Evolutionary conservation across 2,329 filamentous ascomycete species (phyloP), one percentile per base, ranked within the genome.

Genomic region (Pseudopyricularia javanii): DNA sequence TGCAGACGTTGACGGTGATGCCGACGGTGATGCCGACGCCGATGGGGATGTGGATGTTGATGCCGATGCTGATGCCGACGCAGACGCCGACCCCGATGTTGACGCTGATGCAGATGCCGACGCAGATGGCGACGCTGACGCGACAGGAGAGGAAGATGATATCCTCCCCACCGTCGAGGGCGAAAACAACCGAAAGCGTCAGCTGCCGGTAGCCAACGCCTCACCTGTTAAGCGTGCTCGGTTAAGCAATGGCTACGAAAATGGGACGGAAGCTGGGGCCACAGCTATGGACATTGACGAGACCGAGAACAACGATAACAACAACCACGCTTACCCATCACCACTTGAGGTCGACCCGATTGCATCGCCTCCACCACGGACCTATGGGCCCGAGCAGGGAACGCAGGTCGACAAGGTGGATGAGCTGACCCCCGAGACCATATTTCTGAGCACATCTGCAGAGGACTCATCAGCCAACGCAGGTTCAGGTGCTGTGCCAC

Each of bases 401-500:
- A 83, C 80, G 9, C 81, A 84, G 63, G 71, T 82, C 50, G 80
- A 83, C 53, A 83, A 83, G 62, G 78, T 82, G 53, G 71, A 77
- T 59, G 80, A 84, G 60, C 72, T 85, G 53, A 71, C 74, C 48
- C 68, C 74, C 28, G 73, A 77, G 57, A 83, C 80, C n/a, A 77
- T 74, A 30, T 84, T 81, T 63, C 72, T 85, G 55, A 76, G 75
- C 57, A 71, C 83, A 58, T 67, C 69, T 50, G 57, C 63, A 58
- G 71, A 75, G 59, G 69, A 74, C 52, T 59, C 62, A 47, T 43
- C 37, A 11, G 22, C 37, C 17, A 33, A 33, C 47, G 22, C 49
- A 7, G 49, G 33, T 15, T 17, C 34, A 28, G 34, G 33, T 30
- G 49, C 34, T 17, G 49, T 40, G 49, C 49, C 33, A 24, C 49